Base-by-base conservation (phyloP, 192 early-diverging fungal genomes). In the Rhizophagus sp. region DNA sequence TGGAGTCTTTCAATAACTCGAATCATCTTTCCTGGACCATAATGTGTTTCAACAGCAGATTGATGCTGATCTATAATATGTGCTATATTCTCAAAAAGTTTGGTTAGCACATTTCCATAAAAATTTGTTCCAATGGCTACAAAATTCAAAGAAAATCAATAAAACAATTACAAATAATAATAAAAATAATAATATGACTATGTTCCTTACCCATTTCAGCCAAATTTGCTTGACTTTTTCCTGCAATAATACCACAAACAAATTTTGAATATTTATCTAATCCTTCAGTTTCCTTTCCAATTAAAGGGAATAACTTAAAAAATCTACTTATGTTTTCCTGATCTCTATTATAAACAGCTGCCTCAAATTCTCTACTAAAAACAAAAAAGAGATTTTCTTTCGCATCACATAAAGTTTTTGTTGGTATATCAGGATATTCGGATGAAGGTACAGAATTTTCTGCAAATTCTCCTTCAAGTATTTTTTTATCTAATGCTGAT, bases 21-120 rank as follows among this genome's bases (percentile, higher is more conserved):
- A 33, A 97, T 81, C 91, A 97, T 95, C 44, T 91, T 91, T 12
- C 97, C 96, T 5, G 90, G 85, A 3, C 98, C 98, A 85, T 97
- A 98, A 76, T 94, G 88, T 10, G 88, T 83, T 78, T 96, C 90
- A 4, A 99, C 92, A 2, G 97, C 86, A 7, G 92, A 89, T 69
- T 96, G 92, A 79, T 98, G 95, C 76, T 93, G 91, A 83, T 98
- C 95, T 49, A 98, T 88, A n/a, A 96, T 88, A 5, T 89, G 84
- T 2, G 97, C 97, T 70, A 96, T 91, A 12, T 90, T 90, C 85
- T 99, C 98, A 84, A 97, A 99, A 63, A 99, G 82, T 27, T 89
- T 81, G 15, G 93, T 97, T n/a, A 98, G 75, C 12, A 93, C 87
- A 61, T 94, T 88, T 8, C 95, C 95, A 82, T 91, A 96, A 47